Conservation (phyloP, 2,329 filamentous ascomycete species). For the Sarocladium brachiariae region DNA sequence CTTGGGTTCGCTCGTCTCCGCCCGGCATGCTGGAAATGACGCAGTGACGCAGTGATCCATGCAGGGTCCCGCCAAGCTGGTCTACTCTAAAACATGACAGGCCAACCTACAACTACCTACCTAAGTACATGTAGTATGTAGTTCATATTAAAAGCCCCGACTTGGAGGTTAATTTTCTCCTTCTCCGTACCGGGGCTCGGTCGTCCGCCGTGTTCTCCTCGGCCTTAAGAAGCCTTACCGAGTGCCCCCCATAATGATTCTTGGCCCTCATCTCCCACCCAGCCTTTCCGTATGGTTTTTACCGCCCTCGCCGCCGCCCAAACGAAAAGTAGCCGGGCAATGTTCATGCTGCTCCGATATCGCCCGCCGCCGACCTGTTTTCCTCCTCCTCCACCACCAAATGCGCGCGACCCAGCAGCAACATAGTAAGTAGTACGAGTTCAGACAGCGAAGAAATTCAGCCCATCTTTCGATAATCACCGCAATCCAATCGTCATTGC, state of each 20-base stretch:
- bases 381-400: background rate
- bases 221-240: background rate
- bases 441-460: too few species aligned
- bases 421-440: too few species aligned
- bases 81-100: background rate
- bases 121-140: too few species aligned
- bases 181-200: background rate
- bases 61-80: slow-evolving; percentile 8
- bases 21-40: slow-evolving; percentile 3
- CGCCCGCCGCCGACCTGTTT: background rate
- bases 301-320: background rate
- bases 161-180: too few species aligned
- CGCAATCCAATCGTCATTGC: background rate
- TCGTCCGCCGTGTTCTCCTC: background rate
- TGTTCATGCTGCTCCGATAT: background rate
- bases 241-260: background rate
- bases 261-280: background rate
- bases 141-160: background rate
- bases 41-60: slow-evolving; percentile 8
- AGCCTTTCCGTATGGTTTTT: background rate
- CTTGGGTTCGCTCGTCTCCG: too few species aligned
- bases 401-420: background rate
- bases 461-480: background rate
- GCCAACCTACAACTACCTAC: background rate
- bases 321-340: background rate